phyloP scores from a whole-genome alignment of 805 yeast genomes.

The Sugiyamaella smithiae region DNA sequence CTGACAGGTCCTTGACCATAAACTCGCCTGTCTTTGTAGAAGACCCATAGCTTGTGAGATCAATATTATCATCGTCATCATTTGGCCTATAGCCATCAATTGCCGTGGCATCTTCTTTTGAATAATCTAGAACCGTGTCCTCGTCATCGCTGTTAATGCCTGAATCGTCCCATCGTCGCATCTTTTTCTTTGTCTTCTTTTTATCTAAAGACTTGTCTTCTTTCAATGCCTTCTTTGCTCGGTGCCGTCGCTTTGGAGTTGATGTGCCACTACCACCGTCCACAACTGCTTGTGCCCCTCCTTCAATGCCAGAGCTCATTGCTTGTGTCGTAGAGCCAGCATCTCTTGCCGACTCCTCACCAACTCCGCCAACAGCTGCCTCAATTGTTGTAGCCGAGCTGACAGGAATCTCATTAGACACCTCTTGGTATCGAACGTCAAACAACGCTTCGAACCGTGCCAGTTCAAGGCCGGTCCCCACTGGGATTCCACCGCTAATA shows the following conservation, averaged over 20 bases:
- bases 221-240: conserved; percentile 6
- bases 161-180: conserved; percentile 66
- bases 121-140: conserved; percentile 53
- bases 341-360: no score
- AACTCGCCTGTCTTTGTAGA: conserved; percentile 55
- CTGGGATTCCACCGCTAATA: not conserved
- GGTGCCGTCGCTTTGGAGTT: not conserved
- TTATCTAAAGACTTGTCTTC: conserved; percentile 17
- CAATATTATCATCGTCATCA: conserved; percentile 31
- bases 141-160: conserved; percentile 49
- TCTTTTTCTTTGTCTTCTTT: conserved; percentile 38
- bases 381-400: no score
- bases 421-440: conserved; percentile 30
- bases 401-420: conserved; percentile 18
- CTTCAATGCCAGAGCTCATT: not conserved
- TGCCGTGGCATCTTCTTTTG: conserved; percentile 33
- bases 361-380: not conserved
- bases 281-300: not conserved
- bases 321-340: no score
- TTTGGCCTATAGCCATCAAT: conserved; percentile 22
- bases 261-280: conserved; percentile 9
- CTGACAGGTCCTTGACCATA: conserved; percentile 59
- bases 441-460: conserved; percentile 32
- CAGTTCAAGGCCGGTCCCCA: conserved; percentile 14
- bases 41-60: conserved; percentile 39